Conservation (phyloP, 805 yeast species). For the Kuraishia capsulata region DNA sequence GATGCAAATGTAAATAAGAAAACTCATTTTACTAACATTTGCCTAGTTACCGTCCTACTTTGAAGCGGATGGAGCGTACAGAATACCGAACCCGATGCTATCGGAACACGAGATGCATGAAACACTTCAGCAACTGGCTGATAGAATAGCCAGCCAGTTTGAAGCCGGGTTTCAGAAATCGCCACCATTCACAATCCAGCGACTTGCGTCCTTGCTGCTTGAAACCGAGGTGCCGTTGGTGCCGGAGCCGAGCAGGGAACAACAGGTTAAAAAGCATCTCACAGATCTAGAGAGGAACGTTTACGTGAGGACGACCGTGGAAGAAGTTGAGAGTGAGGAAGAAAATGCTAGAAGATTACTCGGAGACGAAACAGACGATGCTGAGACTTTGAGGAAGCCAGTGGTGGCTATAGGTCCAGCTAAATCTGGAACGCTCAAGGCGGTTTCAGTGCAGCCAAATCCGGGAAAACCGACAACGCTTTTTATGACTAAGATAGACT, state of each 20-base stretch:
- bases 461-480: no score
- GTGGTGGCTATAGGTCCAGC: no score
- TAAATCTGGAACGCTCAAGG: no score
- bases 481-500: slow-evolving; percentile 1
- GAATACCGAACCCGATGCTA: slow-evolving; percentile 8
- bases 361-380: no score
- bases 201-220: slow-evolving; percentile 7
- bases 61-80: slow-evolving; percentile 10
- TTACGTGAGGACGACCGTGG: background rate
- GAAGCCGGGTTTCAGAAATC: slow-evolving; percentile 10
- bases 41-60: slow-evolving; percentile 4
- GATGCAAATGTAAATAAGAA: no score
- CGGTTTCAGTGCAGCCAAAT: no score
- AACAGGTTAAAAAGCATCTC: background rate
- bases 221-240: background rate
- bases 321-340: background rate
- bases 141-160: slow-evolving; percentile 7
- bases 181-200: slow-evolving; percentile 21
- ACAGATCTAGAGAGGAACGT: background rate
- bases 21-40: no score
- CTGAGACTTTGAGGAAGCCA: no score
- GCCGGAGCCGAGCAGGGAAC: background rate
- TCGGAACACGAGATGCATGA: slow-evolving; percentile 3
- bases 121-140: slow-evolving; percentile 8
- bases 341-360: no score